Conservation (phyloP, 2,329 filamentous ascomycete genomes). For the Raffaelea ambrosiae region DNA sequence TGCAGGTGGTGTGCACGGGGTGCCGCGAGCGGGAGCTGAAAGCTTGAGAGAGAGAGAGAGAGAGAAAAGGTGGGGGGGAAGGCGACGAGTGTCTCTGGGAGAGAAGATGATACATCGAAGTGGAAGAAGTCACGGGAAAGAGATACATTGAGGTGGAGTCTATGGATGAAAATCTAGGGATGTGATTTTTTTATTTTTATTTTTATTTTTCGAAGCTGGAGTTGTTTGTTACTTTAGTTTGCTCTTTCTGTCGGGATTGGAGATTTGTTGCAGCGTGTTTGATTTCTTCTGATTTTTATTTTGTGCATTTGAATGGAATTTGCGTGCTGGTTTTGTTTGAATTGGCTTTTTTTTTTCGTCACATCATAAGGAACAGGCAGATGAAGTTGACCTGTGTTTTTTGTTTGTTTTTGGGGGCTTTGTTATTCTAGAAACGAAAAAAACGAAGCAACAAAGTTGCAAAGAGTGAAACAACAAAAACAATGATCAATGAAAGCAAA, state of each 20-base stretch:
- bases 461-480: neutral
- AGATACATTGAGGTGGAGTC: neutral
- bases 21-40: conserved; percentile 56
- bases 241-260: neutral
- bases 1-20: conserved; percentile 50
- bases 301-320: neutral
- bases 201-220: neutral
- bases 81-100: too few relatives aligned
- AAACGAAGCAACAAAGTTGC: too few relatives aligned
- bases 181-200: neutral
- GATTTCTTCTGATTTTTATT: neutral
- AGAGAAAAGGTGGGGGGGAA: conserved; percentile 9
- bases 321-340: too few relatives aligned
- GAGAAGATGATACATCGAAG: too few relatives aligned
- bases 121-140: too few relatives aligned
- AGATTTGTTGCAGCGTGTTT: neutral
- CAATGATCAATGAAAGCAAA: neutral
- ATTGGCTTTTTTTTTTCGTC: too few relatives aligned
- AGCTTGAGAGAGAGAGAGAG: too few relatives aligned
- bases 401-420: too few relatives aligned
- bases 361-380: too few relatives aligned
- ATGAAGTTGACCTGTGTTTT: too few relatives aligned
- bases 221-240: neutral
- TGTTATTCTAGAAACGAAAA: too few relatives aligned
- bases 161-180: neutral